Evolutionary conservation across 306 rosid species (phyloP), one percentile per base, ranked within the genome.

Genomic region (Astragalus glycyphyllos): DNA sequence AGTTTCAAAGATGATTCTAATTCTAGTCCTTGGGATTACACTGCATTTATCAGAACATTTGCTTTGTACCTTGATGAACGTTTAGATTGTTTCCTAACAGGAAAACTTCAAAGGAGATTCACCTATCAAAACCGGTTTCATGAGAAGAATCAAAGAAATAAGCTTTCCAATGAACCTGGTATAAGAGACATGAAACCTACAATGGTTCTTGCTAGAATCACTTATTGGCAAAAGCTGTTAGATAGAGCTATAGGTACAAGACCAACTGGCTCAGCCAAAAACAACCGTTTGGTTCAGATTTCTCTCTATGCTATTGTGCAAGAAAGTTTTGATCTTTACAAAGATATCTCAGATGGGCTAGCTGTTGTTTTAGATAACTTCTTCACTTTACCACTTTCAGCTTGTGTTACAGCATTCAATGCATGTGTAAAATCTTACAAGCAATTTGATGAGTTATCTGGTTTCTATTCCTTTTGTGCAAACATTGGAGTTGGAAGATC

Each of bases 11-110:
- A 89, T 35, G 97, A 87, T 26, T 94, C 99, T 0, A 87, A 58
- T 68, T 83, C 96, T 0, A 84, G 85, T 38, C 98, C 95, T 1
- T 86, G 91, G 95, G 99, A 91, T 48, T 91, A 69, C 77, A 82
- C 95, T 1, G 77, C 91, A 2, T 91, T 94, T 26, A 88, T 94
- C 7, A 76, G 92, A 11, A 80, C 82, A 14, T 86, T 89, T 23
- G 89, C 95, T 3, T 74, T 90, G 6, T 94, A 94, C 66, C 94
- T 91, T 12, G 99, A 94, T 8, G 97, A 90, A 14, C 83, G 99
- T 0, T 71, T 94, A 17, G 89, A 89, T 65, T 88, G 95, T 41
- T 86, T 94, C 58, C 70, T 94, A 12, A 86, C 92, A 0, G 98
- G 96, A 5, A 90, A 88, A 65, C 94, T 90, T 46, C 97, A 94